Evolutionary conservation across 2,329 filamentous ascomycete genomes (phyloP), one percentile per base, ranked within the genome.

Genomic region (Microsporum ferrugineum): DNA sequence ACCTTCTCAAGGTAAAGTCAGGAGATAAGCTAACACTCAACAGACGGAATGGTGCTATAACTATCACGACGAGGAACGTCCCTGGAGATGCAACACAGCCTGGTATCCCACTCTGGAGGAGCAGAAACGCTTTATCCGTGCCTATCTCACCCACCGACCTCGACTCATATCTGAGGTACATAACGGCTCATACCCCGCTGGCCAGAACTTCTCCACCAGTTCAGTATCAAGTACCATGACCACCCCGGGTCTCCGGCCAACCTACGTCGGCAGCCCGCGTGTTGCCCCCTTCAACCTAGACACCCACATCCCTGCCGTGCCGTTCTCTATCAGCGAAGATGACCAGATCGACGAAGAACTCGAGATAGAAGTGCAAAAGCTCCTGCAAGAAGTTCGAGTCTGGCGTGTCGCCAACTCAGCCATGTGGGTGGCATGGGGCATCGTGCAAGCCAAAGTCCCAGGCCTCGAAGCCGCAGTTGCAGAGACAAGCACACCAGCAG

Each of bases 31-130:
- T 39, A 55, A 61, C 39, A 29, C 17, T 49, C 59, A 47, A 29
- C 60, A 83, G 81, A 84, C 89, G 0, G 94, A 99, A 75, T 99
- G 94, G 94, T 88, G 89, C 68, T 97, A 97, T 79, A 92, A 99
- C 75, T 99, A 99, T 75, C 91, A 96, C 71, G 86, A 94, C 70
- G 74, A 83, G 2, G 76, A 78, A 33, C 76, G 75, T 36, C 78
- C 89, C 0, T 84, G 84, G 76, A 83, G 79, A 31, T 92, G 89
- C 79, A 84, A 87, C 68, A 82, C 82, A 3, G 76, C 77, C 59
- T 74, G 77, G 59, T 99, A 96, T 73, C 94, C 94, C 0, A 89
- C 80, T 0, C 75, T 80, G 0, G 88, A 91, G 61, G 87, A 96
- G 72, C 94, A 96, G 71, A 82, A 82, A 63, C 87, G 88, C 39